Percentiles rank a stretch among this genome's conserved stretches.
These are phyloP conservation scores for Mucor piriformis DNA, from an alignment of 371 early-diverging fungal species.

Conservation along the genomic window DNA sequence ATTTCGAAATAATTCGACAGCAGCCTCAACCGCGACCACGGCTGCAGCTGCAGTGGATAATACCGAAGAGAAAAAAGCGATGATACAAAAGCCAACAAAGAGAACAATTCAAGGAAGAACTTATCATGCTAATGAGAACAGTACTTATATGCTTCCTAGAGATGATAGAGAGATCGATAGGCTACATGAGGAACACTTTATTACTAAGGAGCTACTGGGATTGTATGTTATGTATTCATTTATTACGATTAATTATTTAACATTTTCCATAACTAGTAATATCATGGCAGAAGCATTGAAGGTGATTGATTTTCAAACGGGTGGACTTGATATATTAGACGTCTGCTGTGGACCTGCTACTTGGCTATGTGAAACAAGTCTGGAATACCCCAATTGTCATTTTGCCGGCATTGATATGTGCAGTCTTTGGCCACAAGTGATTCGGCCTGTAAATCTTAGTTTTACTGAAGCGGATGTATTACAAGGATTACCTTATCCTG, in stretches of 20 bases:
- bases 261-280: slow-evolving; percentile 30
- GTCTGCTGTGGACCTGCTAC: slow-evolving; percentile 50
- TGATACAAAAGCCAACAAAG: background rate
- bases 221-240: slow-evolving; percentile 24
- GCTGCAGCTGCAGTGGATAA: background rate
- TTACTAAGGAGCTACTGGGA: slow-evolving; percentile 43
- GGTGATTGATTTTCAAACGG: slow-evolving; percentile 30
- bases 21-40: background rate
- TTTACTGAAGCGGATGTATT: slow-evolving; percentile 39
- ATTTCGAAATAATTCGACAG: slow-evolving; percentile 1
- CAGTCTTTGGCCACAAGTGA: slow-evolving; percentile 43
- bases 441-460: slow-evolving; percentile 36
- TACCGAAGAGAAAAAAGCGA: slow-evolving; percentile 4
- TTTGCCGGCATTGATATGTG: slow-evolving; percentile 48
- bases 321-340: slow-evolving; percentile 32
- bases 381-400: slow-evolving; percentile 41
- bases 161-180: slow-evolving; percentile 50
- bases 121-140: slow-evolving; percentile 37
- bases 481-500: slow-evolving; percentile 41
- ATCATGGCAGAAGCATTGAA: slow-evolving; percentile 37
- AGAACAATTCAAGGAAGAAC: slow-evolving; percentile 33
- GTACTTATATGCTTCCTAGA: slow-evolving; percentile 40
- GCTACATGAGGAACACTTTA: slow-evolving; percentile 44
- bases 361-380: slow-evolving; percentile 47
- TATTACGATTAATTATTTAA: background rate